phyloP scores from a whole-genome alignment of 768 basidiomycete species.

The Sporobolomyces roseus region DNA sequence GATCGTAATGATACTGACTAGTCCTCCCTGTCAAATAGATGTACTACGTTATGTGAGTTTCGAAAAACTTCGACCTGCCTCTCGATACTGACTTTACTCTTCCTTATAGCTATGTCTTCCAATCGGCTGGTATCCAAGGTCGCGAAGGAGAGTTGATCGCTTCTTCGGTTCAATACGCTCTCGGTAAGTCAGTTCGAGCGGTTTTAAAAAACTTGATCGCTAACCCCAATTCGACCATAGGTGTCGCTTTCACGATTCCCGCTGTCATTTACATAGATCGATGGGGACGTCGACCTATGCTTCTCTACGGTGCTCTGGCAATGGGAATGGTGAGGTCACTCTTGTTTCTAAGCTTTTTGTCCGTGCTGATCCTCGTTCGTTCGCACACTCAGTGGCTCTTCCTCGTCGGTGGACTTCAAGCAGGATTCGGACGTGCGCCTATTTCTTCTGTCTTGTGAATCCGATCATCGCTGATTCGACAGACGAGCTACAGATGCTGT shows the following conservation, averaged over 20 bases:
- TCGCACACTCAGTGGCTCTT: constrained; percentile 58
- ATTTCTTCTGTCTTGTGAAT: background rate
- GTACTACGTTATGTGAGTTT: constrained; percentile 12
- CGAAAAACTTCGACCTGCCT: too few relatives aligned
- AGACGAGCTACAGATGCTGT: background rate
- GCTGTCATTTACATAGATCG: constrained; percentile 65
- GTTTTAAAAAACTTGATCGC: background rate
- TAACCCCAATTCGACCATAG: background rate
- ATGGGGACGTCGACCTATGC: constrained; percentile 75
- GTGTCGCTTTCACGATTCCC: constrained; percentile 41
- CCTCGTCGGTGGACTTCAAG: constrained; percentile 73
- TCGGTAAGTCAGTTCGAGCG: background rate
- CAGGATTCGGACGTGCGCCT: constrained; percentile 54
- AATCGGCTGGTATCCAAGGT: constrained; percentile 71
- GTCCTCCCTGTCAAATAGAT: background rate
- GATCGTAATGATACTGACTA: background rate
- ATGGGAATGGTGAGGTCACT: constrained; percentile 56
- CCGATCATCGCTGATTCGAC: constrained; percentile 23
- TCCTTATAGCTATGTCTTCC: constrained; percentile 62
- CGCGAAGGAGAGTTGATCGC: constrained; percentile 71
- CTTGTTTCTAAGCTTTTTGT: too few relatives aligned
- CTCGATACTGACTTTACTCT: constrained; percentile 42
- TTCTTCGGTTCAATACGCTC: constrained; percentile 60
- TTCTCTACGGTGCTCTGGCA: constrained; percentile 50
- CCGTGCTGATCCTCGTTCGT: background rate